Evolutionary conservation across 2,329 filamentous ascomycete genomes (phyloP).

Genomic region (Thermothelomyces thermophilus): DNA sequence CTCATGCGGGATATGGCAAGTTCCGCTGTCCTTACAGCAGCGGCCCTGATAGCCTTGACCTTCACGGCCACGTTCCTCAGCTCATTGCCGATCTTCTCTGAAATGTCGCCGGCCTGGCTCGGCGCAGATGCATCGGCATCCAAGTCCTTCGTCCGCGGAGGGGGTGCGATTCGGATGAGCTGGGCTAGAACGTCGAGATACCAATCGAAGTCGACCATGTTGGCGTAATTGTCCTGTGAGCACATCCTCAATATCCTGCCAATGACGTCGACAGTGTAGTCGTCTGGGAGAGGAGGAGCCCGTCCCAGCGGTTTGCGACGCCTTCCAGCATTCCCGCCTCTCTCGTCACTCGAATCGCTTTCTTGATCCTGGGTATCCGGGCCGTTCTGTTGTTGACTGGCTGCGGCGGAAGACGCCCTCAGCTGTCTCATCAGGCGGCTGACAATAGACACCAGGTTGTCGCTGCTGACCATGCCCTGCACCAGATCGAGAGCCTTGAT

Average conservation of each 20-base stretch:
- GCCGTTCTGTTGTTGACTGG: conserved; percentile 33
- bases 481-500: conserved; percentile 87
- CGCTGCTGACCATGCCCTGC: conserved; percentile 84
- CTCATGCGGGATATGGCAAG: conserved; percentile 58
- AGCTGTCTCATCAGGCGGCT: conserved; percentile 84
- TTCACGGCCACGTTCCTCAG: conserved; percentile 87
- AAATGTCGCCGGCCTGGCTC: conserved; percentile 43
- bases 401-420: conserved; percentile 52
- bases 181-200: conserved; percentile 88
- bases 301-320: conserved; percentile 35
- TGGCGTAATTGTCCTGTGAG: conserved; percentile 77
- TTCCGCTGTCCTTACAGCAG: conserved; percentile 79
- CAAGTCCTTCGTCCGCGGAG: conserved; percentile 36
- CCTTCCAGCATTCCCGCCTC: conserved; percentile 32
- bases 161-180: conserved; percentile 64
- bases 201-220: conserved; percentile 91
- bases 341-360: conserved; percentile 46
- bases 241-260: conserved; percentile 82
- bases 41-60: conserved; percentile 72
- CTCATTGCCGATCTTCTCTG: conserved; percentile 72
- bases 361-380: conserved; percentile 40
- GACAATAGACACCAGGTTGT: conserved; percentile 78
- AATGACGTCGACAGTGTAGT: conserved; percentile 81
- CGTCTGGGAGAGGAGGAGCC: conserved; percentile 65
- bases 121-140: conserved; percentile 31